Conservation (phyloP, 352 stramenopile species). For the Phytophthora podocarpi region DNA sequence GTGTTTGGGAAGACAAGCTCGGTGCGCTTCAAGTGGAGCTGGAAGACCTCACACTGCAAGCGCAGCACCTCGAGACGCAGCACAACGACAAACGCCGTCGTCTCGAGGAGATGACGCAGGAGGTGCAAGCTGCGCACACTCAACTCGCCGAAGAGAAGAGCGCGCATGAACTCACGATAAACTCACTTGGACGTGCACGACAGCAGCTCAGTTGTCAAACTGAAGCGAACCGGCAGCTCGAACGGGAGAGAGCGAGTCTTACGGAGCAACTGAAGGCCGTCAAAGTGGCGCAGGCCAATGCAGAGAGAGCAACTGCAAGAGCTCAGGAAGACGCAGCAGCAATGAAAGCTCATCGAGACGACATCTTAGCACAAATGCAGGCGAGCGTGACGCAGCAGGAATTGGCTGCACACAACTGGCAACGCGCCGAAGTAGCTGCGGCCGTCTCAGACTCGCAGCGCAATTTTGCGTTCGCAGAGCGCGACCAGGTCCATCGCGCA, state of each 20-base stretch:
- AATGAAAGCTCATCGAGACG: constrained; percentile 51
- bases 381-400: constrained; percentile 51
- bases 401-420: constrained; percentile 50
- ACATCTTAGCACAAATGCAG: constrained; percentile 56
- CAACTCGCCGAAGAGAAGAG: constrained; percentile 58
- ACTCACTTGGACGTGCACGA: constrained; percentile 11
- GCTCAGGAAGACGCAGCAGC: constrained; percentile 32
- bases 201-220: constrained; percentile 12
- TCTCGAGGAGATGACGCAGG: constrained; percentile 19
- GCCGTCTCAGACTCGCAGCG: constrained; percentile 70
- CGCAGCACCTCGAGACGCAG: constrained; percentile 34
- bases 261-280: constrained; percentile 30
- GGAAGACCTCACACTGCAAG: constrained; percentile 47
- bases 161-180: constrained; percentile 13
- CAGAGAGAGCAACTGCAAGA: constrained; percentile 34
- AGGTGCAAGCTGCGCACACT: constrained; percentile 45
- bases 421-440: constrained; percentile 57
- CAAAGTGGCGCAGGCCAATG: constrained; percentile 37
- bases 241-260: constrained; percentile 9
- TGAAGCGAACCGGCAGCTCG: constrained; percentile 10
- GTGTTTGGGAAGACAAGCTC: constrained; percentile 81
- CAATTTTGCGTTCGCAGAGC: constrained; percentile 67
- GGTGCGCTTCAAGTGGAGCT: constrained; percentile 65
- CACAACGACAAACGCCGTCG: constrained; percentile 33
- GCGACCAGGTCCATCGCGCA: constrained; percentile 52